A percentile compares a stretch with the other conserved stretches of the same genome.
phyloP scores from a whole-genome alignment of 148 eudicot species.

The Limonium bicolor region DNA sequence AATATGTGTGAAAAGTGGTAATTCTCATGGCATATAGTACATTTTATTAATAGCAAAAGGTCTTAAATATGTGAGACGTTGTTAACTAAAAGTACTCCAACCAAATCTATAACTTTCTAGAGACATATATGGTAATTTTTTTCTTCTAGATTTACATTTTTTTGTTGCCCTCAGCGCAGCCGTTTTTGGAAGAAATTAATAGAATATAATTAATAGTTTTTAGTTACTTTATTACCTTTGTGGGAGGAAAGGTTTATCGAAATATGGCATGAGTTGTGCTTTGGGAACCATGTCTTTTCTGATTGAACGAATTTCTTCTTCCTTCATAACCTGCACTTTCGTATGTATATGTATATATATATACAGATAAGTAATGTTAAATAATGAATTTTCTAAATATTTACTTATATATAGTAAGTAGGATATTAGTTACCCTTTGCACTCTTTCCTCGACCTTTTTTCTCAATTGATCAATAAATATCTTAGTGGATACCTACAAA shows the following conservation, averaged over 20 bases:
- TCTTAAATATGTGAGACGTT: background rate
- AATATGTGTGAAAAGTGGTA: background rate
- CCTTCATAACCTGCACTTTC: conserved; percentile 43
- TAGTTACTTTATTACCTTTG: conserved; percentile 30
- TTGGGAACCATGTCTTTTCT: conserved; percentile 73
- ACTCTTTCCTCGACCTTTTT: conserved; percentile 42
- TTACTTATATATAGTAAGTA: background rate
- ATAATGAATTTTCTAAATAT: background rate
- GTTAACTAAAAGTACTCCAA: background rate
- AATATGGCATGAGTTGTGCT: conserved; percentile 74
- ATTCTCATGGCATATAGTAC: background rate
- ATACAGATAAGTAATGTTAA: background rate
- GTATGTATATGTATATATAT: background rate
- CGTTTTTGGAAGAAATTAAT: no score
- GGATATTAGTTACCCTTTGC: conserved; percentile 34
- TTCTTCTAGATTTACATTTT: no score
- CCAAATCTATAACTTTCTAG: no score
- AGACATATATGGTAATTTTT: no score
- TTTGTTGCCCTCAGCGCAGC: no score
- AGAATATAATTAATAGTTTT: no score
- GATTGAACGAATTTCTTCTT: conserved; percentile 47
- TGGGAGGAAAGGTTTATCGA: conserved; percentile 58
- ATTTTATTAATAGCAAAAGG: background rate
- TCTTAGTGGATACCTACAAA: conserved; percentile 48
- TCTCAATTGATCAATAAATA: conserved; percentile 33